phyloP scores from a whole-genome alignment of 2,329 filamentous ascomycete species.

The Colletotrichum cuscutae region DNA sequence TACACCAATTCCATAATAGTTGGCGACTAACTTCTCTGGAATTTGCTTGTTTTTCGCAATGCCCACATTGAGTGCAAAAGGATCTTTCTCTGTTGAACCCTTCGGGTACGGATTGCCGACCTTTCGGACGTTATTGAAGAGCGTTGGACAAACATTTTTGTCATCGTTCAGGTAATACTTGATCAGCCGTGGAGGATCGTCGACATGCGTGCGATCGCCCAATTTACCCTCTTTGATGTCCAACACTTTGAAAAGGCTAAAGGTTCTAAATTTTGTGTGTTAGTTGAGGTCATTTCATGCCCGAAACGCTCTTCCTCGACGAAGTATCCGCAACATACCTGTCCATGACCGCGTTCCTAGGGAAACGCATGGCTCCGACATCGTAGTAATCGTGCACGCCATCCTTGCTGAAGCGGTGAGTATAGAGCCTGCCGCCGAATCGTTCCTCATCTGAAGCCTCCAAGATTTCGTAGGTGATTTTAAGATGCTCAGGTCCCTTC shows the following conservation, averaged over 20 bases:
- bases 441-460: conserved; percentile 42
- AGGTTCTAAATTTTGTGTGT: background rate
- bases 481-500: conserved; percentile 45
- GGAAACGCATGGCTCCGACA: conserved; percentile 53
- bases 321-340: background rate
- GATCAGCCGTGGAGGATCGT: background rate
- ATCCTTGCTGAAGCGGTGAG: conserved; percentile 43
- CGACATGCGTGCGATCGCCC: background rate
- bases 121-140: background rate
- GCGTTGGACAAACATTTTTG: background rate
- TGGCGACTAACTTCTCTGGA: background rate
- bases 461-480: conserved; percentile 46
- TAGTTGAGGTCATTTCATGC: background rate
- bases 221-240: background rate
- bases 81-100: background rate
- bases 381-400: conserved; percentile 51
- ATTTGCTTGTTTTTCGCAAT: background rate
- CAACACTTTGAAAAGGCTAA: background rate
- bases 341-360: conserved; percentile 44
- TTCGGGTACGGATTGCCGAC: background rate
- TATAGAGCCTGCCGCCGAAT: conserved; percentile 48
- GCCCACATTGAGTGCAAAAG: background rate
- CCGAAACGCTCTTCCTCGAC: too few relatives aligned
- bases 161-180: background rate
- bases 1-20: too few relatives aligned